These are phyloP conservation scores for Penicillium malachiteum DNA, from an alignment of 495 filamentous ascomycete species.

Conservation along the genomic window DNA sequence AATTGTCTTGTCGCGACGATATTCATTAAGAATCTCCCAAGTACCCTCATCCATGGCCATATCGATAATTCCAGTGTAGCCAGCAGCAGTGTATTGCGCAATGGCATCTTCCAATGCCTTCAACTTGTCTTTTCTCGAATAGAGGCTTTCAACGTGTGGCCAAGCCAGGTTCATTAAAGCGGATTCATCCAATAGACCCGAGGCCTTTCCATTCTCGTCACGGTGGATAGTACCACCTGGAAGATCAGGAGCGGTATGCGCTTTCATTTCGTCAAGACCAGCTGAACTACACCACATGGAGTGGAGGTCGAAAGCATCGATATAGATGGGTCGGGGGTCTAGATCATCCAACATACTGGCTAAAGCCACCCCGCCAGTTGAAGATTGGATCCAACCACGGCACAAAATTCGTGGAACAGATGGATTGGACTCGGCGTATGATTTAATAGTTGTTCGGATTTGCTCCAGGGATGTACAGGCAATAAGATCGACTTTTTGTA, in stretches of 20 bases:
- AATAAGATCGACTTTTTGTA: conserved; percentile 56
- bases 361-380: conserved; percentile 50
- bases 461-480: conserved; percentile 52
- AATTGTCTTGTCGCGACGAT: conserved; percentile 40
- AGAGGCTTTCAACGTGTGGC: conserved; percentile 55
- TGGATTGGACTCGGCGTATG: conserved; percentile 51
- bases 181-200: conserved; percentile 59
- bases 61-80: conserved; percentile 64
- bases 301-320: conserved; percentile 63
- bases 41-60: conserved; percentile 68
- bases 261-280: conserved; percentile 52
- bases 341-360: conserved; percentile 55
- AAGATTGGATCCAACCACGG: conserved; percentile 61
- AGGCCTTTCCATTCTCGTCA: conserved; percentile 48
- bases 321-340: conserved; percentile 54
- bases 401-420: conserved; percentile 51
- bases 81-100: conserved; percentile 49
- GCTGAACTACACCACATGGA: conserved; percentile 61
- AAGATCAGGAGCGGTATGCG: conserved; percentile 46
- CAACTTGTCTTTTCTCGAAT: conserved; percentile 52
- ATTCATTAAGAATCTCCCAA: conserved; percentile 55
- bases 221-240: conserved; percentile 58
- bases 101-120: conserved; percentile 51
- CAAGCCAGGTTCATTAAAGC: conserved; percentile 56
- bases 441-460: conserved; percentile 50